Evolutionary conservation across 1,284 basidiomycete species (phyloP), one percentile per base, ranked within the genome.

Genomic region (Trichosporon faecale): DNA sequence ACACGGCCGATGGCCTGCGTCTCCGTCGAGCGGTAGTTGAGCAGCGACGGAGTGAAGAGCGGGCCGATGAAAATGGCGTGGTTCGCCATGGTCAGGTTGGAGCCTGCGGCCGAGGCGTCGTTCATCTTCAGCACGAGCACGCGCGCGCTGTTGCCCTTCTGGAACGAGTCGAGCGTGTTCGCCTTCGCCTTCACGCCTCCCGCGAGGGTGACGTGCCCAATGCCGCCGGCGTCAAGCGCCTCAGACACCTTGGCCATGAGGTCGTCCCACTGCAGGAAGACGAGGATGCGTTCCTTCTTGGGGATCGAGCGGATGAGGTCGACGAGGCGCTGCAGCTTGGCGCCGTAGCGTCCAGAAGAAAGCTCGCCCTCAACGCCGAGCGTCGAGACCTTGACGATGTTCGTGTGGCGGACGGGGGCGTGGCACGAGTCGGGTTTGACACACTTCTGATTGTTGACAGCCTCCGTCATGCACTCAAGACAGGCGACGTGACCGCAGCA

Each of bases 1-100:
- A 96, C 84, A 72, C 94, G 91, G 67, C 94, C 94, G 60, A 95
- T 89, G 0, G 94, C 94, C 80, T 97, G 94, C 0, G 91, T 96
- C 82, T 93, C 92, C 75, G 89, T 90, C 33, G 94, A 91, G 35
- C 90, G 88, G 80, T 95, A 96, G 69, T 91, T 91, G 81, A 91
- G 91, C 82, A 91, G 88, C 25, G 75, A 89, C 87, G 33, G 87
- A 86, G 21, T 93, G 88, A 95, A 89, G 37, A 98, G 86, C 2
- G 95, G 95, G 3, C 93, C 95, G 66, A 98, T 85, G 87, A 98
- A 98, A 79, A 98, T 91, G 40, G 93, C 95, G 77, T 96, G 94
- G 84, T 95, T 98, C 16, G 95, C 95, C 21, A 89, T 90, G 1
- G 95, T 97, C 77, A 98, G 84, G 80, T 98, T 98, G 9, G 93